Evolutionary conservation across 2,329 filamentous ascomycete genomes (phyloP).

Genomic region (Pseudogymnoascus sp.): DNA sequence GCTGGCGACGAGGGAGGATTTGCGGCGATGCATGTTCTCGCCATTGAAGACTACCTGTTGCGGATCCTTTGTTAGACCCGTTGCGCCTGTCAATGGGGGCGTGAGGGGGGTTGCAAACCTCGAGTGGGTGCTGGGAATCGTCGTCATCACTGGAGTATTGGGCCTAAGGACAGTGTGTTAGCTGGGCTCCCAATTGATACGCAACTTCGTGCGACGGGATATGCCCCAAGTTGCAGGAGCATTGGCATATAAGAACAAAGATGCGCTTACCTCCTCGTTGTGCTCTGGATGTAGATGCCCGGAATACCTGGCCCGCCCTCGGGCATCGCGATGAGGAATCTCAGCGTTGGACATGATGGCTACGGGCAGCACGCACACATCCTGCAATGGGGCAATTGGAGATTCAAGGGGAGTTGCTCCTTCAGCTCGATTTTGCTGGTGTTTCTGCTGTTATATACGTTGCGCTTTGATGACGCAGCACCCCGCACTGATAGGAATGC

Average conservation of each 20-base stretch:
- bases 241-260: not conserved
- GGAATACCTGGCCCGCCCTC: not conserved
- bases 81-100: not conserved
- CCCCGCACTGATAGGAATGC: conserved; percentile 1
- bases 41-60: conserved; percentile 44
- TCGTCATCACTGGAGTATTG: conserved; percentile 21
- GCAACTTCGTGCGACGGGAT: not conserved
- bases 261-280: not conserved
- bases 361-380: not conserved
- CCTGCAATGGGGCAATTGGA: not conserved
- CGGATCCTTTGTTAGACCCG: not conserved
- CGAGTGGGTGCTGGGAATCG: conserved; percentile 28
- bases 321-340: not conserved
- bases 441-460: not conserved
- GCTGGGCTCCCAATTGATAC: not conserved
- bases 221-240: not conserved
- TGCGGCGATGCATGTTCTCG: conserved; percentile 52
- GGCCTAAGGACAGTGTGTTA: not conserved
- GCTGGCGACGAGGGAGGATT: conserved; percentile 52
- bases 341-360: not conserved
- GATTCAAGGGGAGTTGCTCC: not conserved
- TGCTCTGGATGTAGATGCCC: not conserved
- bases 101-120: conserved; percentile 34
- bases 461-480: not conserved
- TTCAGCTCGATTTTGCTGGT: not conserved